Percentiles rank a stretch among this genome's conserved stretches.
These are phyloP conservation scores for Didymella glomerata DNA, from an alignment of 2,329 filamentous ascomycete species.

Conservation along the genomic window DNA sequence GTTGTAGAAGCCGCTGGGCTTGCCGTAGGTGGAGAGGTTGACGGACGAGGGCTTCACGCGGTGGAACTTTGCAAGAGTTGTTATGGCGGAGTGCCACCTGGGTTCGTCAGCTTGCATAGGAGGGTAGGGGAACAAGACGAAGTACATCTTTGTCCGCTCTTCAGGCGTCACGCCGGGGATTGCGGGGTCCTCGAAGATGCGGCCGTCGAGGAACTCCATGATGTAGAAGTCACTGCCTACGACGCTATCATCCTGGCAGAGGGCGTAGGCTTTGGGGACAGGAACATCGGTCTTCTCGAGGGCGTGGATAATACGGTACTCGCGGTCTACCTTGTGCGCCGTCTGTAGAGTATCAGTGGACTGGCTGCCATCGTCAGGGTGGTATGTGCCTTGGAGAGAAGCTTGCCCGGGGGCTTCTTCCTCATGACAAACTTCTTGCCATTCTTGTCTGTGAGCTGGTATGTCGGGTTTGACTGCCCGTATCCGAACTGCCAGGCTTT, in stretches of 20 bases:
- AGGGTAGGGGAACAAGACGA: conserved; percentile 4
- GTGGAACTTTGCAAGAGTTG: conserved; percentile 87
- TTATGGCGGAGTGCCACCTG: conserved; percentile 83
- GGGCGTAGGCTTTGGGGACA: conserved; percentile 80
- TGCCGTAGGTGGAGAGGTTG: conserved; percentile 77
- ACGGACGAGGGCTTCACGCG: conserved; percentile 71
- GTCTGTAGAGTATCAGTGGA: conserved; percentile 61
- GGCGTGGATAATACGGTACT: conserved; percentile 89
- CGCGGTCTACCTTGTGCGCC: conserved; percentile 94
- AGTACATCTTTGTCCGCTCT: conserved; percentile 76
- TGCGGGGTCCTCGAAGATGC: conserved; percentile 88
- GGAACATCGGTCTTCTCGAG: conserved; percentile 82
- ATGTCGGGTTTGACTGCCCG: conserved; percentile 97
- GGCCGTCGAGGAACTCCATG: conserved; percentile 93
- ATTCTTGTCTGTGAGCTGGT: conserved; percentile 80
- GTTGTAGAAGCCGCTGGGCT: conserved; percentile 78
- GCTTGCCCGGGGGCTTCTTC: conserved; percentile 96
- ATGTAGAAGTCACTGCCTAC: conserved; percentile 95
- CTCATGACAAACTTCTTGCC: conserved; percentile 84
- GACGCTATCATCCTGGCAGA: conserved; percentile 83
- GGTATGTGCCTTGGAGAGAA: conserved; percentile 68
- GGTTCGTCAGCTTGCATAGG: background rate
- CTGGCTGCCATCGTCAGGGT: too few relatives aligned
- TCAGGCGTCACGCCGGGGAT: conserved; percentile 75
- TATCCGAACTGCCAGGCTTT: conserved; percentile 78